Base-by-base conservation (phyloP, 768 basidiomycete species). In the Mycena rosella region DNA sequence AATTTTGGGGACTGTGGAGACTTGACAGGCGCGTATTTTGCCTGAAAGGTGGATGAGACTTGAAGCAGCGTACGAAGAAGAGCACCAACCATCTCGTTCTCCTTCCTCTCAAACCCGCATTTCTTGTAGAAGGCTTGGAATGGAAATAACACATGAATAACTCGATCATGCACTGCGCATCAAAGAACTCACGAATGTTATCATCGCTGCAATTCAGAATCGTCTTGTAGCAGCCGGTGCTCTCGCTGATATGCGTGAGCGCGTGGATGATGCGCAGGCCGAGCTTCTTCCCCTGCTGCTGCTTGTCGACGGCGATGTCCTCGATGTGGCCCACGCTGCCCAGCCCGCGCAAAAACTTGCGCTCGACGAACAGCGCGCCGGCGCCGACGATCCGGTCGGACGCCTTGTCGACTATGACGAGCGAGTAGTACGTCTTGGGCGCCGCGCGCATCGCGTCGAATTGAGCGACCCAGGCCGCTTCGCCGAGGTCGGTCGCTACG, bases 251-350 rank as follows among this genome's bases (percentile, higher is more conserved):
- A 58, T 85, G 86, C 2, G 92, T 94, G 73, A 99, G 85, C 6
- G 94, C 92, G 72, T 94, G 87, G 76, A 99, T 96, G 72, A 99
- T 84, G 72, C 91, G 86, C 80, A 94, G 78, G 0, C 98, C 98
- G 34, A 99, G 85, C 78, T 95, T 96, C 81, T 92, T 92, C 34
- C 98, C 98, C 84, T 98, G 96, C 81, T 93, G 88, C 47, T 78
- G 83, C 80, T 91, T 90, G 80, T 93, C 89, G 22, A 99, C 96
- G 4, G 95, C 96, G 68, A 99, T 98, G 77, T 99, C 98, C 80
- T 99, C 98, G 69, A 99, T 96, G 76, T 99, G 98, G 0, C 96
- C 98, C 17, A 96, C 94, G 69, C 86, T 85, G 24, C 95, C 94
- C n/a, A 94, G 82, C 1, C 87, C 89, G 44, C 96, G 87, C 47